Evolutionary conservation across 169 alveolate species (phyloP).

Genomic region (Eimeria tenella): DNA sequence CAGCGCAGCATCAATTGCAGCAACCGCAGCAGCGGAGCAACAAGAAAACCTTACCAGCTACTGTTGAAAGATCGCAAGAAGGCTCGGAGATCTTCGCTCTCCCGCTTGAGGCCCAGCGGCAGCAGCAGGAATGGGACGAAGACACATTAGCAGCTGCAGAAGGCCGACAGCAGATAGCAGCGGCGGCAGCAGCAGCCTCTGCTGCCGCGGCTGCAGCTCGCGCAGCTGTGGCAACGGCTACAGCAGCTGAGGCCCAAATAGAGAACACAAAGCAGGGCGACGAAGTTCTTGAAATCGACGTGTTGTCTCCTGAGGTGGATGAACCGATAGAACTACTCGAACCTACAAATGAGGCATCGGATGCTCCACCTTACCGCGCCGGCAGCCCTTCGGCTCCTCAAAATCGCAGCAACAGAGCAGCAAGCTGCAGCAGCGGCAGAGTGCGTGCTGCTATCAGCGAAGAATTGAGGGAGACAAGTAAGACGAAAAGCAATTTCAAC

Average conservation of each 20-base stretch:
- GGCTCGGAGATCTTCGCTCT: not conserved
- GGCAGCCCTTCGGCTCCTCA: not conserved
- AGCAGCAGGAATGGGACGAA: constrained; percentile 14
- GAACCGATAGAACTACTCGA: not conserved
- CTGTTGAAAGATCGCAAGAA: not conserved
- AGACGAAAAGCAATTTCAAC: not conserved
- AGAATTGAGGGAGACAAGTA: not conserved
- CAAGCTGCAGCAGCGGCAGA: constrained; percentile 41
- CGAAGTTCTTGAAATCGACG: not conserved
- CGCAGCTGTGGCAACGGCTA: constrained; percentile 15
- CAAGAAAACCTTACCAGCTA: not conserved
- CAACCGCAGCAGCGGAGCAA: constrained; percentile 5
- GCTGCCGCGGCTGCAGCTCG: constrained; percentile 32
- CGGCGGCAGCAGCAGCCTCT: constrained; percentile 17
- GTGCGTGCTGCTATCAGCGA: not conserved
- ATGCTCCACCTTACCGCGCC: not conserved
- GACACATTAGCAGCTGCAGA: constrained; percentile 15
- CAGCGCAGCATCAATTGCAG: not conserved
- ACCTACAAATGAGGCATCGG: not conserved
- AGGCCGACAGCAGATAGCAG: constrained; percentile 28
- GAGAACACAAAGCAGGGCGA: not conserved
- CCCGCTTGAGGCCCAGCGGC: constrained; percentile 50
- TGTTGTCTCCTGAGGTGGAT: not conserved
- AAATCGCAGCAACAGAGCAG: not conserved
- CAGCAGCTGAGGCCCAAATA: not conserved